phyloP scores from a whole-genome alignment of 208 protist species.

The Trypanosoma congolense region DNA sequence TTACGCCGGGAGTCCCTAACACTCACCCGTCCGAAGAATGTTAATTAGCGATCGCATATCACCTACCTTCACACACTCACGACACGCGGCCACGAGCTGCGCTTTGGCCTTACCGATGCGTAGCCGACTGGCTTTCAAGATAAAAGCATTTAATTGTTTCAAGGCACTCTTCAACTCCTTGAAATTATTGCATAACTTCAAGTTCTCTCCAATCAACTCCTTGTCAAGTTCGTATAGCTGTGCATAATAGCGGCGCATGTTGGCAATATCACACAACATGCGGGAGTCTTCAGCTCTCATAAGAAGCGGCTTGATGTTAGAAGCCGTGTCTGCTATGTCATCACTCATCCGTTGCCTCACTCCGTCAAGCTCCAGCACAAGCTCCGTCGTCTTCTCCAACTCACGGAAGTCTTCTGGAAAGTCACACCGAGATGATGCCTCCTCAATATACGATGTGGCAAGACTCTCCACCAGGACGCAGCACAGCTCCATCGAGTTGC shows the following conservation, averaged over 20 bases:
- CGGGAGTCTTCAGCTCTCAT: slow-evolving; percentile 90
- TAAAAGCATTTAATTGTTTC: slow-evolving; percentile 90
- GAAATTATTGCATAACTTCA: slow-evolving; percentile 91
- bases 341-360: slow-evolving; percentile 85
- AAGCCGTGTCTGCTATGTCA: slow-evolving; percentile 90
- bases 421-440: slow-evolving; percentile 45
- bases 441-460: slow-evolving; percentile 31
- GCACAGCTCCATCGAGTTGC: slow-evolving; percentile 79
- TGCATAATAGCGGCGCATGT: slow-evolving; percentile 79
- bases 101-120: slow-evolving; percentile 71
- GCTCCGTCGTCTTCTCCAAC: slow-evolving; percentile 49
- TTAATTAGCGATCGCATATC: slow-evolving; percentile 69
- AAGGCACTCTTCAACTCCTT: slow-evolving; percentile 78
- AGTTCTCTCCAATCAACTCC: slow-evolving; percentile 90
- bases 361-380: slow-evolving; percentile 85
- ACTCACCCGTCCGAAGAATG: slow-evolving; percentile 67
- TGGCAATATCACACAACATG: slow-evolving; percentile 77
- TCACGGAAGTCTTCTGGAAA: slow-evolving; percentile 74
- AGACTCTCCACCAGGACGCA: slow-evolving; percentile 85
- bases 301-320: slow-evolving; percentile 86
- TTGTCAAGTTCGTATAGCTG: slow-evolving; percentile 81
- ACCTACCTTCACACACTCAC: slow-evolving; percentile 82
- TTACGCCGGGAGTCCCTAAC: not conserved
- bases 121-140: slow-evolving; percentile 86
- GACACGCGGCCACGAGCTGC: slow-evolving; percentile 67